Evolutionary conservation across 495 filamentous ascomycete species (phyloP).

Genomic region (Xylaria grammica): DNA sequence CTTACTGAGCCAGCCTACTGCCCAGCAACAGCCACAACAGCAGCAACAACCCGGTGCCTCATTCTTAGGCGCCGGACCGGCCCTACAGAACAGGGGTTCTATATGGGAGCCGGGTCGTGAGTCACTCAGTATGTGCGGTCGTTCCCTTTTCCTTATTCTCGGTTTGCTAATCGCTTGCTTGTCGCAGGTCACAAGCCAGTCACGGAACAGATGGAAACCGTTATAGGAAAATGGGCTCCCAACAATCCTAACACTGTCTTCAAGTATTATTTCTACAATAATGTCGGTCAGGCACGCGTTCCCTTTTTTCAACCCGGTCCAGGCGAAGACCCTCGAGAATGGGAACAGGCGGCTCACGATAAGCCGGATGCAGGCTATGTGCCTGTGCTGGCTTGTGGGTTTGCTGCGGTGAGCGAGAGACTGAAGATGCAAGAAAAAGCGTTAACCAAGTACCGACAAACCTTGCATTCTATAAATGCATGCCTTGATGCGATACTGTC

Average conservation of each 20-base stretch:
- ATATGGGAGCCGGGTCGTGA: constrained; percentile 56
- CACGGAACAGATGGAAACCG: constrained; percentile 78
- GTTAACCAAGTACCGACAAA: constrained; percentile 71
- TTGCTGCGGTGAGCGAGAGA: constrained; percentile 70
- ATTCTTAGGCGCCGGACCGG: constrained; percentile 42
- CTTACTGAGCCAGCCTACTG: constrained; percentile 18
- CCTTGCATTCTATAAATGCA: constrained; percentile 92
- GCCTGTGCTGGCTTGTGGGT: constrained; percentile 66
- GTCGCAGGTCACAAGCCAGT: constrained; percentile 70
- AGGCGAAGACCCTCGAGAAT: constrained; percentile 80
- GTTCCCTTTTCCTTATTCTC: neutral
- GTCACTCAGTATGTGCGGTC: constrained; percentile 43
- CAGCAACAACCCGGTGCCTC: constrained; percentile 26
- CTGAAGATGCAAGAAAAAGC: constrained; percentile 77
- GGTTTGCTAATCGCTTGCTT: constrained; percentile 22
- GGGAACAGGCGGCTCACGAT: constrained; percentile 89
- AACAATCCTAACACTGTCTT: constrained; percentile 73
- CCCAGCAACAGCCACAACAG: constrained; percentile 24
- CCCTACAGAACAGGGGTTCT: constrained; percentile 44
- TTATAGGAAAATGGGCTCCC: constrained; percentile 86
- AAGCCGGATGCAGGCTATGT: constrained; percentile 80
- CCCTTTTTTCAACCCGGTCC: constrained; percentile 81
- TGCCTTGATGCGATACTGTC: constrained; percentile 78
- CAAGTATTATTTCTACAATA: constrained; percentile 93
- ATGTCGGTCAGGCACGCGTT: constrained; percentile 75